phyloP scores from a whole-genome alignment of 2,329 filamentous ascomycete genomes.

The Teratosphaeria nubilosa region DNA sequence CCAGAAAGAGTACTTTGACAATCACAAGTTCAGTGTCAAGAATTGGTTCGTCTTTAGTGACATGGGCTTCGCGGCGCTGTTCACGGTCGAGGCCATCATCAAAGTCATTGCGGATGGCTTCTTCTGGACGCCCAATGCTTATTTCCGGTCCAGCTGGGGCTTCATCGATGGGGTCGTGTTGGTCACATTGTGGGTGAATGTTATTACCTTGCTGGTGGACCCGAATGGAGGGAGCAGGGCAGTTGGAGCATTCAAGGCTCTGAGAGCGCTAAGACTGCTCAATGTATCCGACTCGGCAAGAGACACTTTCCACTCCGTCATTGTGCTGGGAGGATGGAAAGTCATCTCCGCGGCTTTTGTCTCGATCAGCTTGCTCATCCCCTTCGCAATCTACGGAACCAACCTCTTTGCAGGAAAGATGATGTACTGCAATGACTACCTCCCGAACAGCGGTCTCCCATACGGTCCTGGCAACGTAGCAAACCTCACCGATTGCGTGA shows the following conservation, averaged over 20 bases:
- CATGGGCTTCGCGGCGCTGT: constrained; percentile 76
- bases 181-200: constrained; percentile 90
- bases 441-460: constrained; percentile 11
- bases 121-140: constrained; percentile 94
- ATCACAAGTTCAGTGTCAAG: constrained; percentile 1
- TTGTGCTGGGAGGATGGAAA: constrained; percentile 90
- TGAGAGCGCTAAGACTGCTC: constrained; percentile 79
- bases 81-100: constrained; percentile 75
- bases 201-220: constrained; percentile 68
- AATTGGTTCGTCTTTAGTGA: constrained; percentile 98
- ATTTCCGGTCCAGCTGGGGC: constrained; percentile 92
- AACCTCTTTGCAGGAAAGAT: constrained; percentile 85
- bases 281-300: constrained; percentile 94
- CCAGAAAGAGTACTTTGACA: constrained; percentile 69
- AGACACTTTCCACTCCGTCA: constrained; percentile 93
- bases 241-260: constrained; percentile 91
- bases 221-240: constrained; percentile 80
- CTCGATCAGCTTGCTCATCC: constrained; percentile 84
- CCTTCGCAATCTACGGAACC: constrained; percentile 90
- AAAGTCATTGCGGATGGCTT: constrained; percentile 94
- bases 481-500: constrained; percentile 64
- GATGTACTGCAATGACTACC: constrained; percentile 64
- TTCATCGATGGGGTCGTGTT: constrained; percentile 89
- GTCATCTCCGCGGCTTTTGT: constrained; percentile 87
- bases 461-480: constrained; percentile 34